phyloP scores from a whole-genome alignment of 1,284 basidiomycete species.

The Trametes sp. region DNA sequence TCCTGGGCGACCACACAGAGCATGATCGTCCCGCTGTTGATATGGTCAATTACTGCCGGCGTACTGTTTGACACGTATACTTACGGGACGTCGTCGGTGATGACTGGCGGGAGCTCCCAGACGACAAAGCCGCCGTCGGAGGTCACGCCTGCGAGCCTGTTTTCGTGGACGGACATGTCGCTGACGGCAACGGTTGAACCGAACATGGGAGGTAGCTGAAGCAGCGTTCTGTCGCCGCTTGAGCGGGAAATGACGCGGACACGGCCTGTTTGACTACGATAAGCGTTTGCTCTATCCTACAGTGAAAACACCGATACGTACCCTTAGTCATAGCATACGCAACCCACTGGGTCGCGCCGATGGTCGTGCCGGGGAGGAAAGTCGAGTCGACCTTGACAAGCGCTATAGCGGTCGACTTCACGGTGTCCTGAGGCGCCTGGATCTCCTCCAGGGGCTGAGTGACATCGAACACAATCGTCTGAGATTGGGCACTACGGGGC shows the following conservation, averaged over 20 bases:
- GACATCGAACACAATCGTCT: slow-evolving; percentile 79
- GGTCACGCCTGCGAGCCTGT: slow-evolving; percentile 82
- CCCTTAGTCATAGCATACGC: slow-evolving; percentile 91
- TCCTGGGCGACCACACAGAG: slow-evolving; percentile 71
- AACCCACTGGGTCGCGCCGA: slow-evolving; percentile 87
- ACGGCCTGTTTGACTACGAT: slow-evolving; percentile 54
- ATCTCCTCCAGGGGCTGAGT: slow-evolving; percentile 73
- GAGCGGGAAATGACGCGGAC: slow-evolving; percentile 86
- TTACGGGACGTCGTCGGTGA: slow-evolving; percentile 84
- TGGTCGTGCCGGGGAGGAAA: slow-evolving; percentile 83
- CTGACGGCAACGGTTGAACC: slow-evolving; percentile 67
- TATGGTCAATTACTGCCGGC: slow-evolving; percentile 8
- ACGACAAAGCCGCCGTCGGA: slow-evolving; percentile 87
- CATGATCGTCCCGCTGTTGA: slow-evolving; percentile 66
- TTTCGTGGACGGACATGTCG: slow-evolving; percentile 85
- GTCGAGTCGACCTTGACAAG: slow-evolving; percentile 82
- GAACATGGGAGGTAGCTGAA: slow-evolving; percentile 76
- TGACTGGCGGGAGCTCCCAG: slow-evolving; percentile 82
- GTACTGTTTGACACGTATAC: slow-evolving; percentile 35
- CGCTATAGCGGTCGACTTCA: slow-evolving; percentile 84
- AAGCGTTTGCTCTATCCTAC: not conserved
- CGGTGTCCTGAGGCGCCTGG: slow-evolving; percentile 72
- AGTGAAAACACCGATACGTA: slow-evolving; percentile 34
- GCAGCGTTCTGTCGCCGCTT: slow-evolving; percentile 82
- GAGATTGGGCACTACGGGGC: slow-evolving; percentile 41